phyloP scores from a whole-genome alignment of 2,329 filamentous ascomycete species.

The Calonectria henricotiae region DNA sequence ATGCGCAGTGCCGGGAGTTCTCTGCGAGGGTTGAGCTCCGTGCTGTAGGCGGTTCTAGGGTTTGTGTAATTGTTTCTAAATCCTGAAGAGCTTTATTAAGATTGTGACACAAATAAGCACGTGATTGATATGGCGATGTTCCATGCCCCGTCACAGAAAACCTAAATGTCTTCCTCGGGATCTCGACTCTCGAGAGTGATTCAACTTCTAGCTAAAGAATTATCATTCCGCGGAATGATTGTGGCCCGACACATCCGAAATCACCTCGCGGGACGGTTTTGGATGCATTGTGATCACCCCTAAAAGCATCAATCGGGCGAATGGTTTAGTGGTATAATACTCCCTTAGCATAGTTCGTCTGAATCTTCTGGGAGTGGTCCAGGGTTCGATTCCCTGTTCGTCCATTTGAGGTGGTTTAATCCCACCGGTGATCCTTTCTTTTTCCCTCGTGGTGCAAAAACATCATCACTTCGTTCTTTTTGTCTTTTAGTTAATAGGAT shows the following conservation, averaged over 20 bases:
- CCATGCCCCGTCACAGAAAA: no score
- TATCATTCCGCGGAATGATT: neutral
- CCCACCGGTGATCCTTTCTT: neutral
- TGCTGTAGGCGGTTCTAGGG: neutral
- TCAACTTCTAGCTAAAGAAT: neutral
- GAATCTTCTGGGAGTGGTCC: neutral
- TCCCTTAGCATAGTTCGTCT: slow-evolving; percentile 1
- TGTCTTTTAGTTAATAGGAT: neutral
- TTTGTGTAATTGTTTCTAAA: no score
- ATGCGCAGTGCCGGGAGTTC: slow-evolving; percentile 1
- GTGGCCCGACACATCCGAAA: neutral
- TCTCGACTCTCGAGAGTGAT: neutral
- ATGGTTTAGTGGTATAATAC: slow-evolving; percentile 10
- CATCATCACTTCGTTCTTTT: neutral
- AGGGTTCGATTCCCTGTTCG: slow-evolving; percentile 6
- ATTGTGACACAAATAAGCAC: no score
- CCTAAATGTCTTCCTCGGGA: no score
- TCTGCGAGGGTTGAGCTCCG: neutral
- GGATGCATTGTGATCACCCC: neutral
- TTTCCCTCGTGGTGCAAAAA: neutral
- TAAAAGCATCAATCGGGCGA: neutral
- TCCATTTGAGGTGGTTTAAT: neutral
- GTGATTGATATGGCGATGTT: no score
- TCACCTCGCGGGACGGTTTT: neutral
- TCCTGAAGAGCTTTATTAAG: no score